A percentile compares a stretch with the other conserved stretches of the same genome.
Conservation (phyloP, 345 rosid species). For the Gossypium anomalum region DNA sequence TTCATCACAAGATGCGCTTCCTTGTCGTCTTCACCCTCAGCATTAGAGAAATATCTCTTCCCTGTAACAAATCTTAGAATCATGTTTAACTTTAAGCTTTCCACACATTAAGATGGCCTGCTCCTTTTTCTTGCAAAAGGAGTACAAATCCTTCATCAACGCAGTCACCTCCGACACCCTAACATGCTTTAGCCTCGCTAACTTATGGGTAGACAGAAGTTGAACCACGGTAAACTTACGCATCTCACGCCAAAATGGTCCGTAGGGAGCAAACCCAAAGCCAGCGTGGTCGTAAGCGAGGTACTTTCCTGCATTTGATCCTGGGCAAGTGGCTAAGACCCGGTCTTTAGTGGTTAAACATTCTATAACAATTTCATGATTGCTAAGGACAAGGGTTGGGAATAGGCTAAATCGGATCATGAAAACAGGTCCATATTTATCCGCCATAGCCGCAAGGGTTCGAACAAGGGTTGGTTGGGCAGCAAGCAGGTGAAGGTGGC, state of each 20-base stretch:
- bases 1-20: conserved; percentile 21
- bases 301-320: not conserved
- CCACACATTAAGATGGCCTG: not conserved
- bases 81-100: not conserved
- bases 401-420: not conserved
- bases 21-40: not conserved
- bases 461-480: conserved; percentile 9
- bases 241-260: conserved; percentile 7
- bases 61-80: not conserved
- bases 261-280: conserved; percentile 8
- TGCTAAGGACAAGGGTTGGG: not conserved
- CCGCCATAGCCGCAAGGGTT: not conserved
- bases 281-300: not conserved
- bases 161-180: not conserved
- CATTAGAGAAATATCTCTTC: not conserved
- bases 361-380: conserved; percentile 15
- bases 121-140: not conserved
- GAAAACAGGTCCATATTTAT: conserved; percentile 11
- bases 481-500: conserved; percentile 31
- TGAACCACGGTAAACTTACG: conserved; percentile 6
- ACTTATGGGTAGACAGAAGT: not conserved
- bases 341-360: conserved; percentile 33
- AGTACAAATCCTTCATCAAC: not conserved
- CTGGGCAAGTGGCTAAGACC: conserved; percentile 23
- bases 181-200: not conserved